A percentile compares a stretch with the other conserved stretches of the same genome.
Conservation (phyloP, 306 rosid genomes). For the Malus orientalis region DNA sequence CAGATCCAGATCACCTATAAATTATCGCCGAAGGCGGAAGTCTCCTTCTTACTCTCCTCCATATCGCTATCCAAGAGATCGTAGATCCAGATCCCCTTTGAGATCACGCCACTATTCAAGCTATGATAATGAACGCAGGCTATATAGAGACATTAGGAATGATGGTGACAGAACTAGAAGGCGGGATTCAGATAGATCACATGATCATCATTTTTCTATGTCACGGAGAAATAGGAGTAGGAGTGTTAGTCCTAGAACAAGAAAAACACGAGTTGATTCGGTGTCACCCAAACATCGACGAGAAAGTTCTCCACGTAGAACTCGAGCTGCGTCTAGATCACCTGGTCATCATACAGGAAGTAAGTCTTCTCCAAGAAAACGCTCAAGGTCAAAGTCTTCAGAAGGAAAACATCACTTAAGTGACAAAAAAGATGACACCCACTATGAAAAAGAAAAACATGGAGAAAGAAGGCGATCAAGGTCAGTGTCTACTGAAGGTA, state of each 20-base stretch:
- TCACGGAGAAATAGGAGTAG: constrained; percentile 64
- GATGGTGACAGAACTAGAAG: constrained; percentile 57
- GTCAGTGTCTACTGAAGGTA: constrained; percentile 59
- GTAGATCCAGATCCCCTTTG: constrained; percentile 72
- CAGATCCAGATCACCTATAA: constrained; percentile 82
- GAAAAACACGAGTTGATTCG: constrained; percentile 54
- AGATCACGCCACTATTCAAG: constrained; percentile 47
- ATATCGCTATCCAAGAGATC: constrained; percentile 44
- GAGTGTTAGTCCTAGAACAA: constrained; percentile 57
- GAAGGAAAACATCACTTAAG: constrained; percentile 39
- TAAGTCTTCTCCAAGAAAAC: constrained; percentile 73
- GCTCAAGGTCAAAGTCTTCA: constrained; percentile 66
- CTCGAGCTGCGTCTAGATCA: constrained; percentile 56
- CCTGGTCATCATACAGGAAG: constrained; percentile 45
- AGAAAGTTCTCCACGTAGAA: constrained; percentile 59
- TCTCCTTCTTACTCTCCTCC: constrained; percentile 91
- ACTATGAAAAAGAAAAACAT: constrained; percentile 45
- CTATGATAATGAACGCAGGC: constrained; percentile 54
- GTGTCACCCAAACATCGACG: constrained; percentile 59
- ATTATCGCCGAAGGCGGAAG: constrained; percentile 52
- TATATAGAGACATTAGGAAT: constrained; percentile 59
- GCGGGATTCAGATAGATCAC: constrained; percentile 60
- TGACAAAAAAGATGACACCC: constrained; percentile 41
- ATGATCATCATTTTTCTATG: constrained; percentile 25
- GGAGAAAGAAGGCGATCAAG: constrained; percentile 64